Base-by-base conservation (phyloP, 2,329 filamentous ascomycete genomes). In the Epichloe baconii region DNA sequence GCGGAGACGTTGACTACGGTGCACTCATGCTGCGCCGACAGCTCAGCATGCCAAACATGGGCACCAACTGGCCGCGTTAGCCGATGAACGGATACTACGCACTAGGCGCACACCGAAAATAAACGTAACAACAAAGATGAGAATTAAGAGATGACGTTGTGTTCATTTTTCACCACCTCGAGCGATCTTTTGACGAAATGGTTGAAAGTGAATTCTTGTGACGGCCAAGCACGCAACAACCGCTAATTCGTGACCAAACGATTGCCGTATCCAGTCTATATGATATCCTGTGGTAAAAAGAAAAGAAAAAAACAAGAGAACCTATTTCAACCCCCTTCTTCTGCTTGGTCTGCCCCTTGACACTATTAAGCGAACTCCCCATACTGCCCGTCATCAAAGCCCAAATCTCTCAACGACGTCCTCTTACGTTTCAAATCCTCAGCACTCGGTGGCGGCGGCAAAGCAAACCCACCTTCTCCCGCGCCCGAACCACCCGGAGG, bases 361-460 rank as follows among this genome's bases (percentile, higher is more conserved):
- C 40, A 23, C 15, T 40, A n/a, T 53, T 55, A 82, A 46, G 77
- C 77, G 69, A 94, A 94, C 68, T 94, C 88, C 19, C 87, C 88
- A 76, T 89, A 90, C 62, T 91, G 85, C 1, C 88, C 88, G 64
- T 95, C 86, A 61, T 94, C 88, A 60, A 93, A 93, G 0, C 87
- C 87, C 56, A 91, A 61, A 53, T 88, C 82, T 61, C 82, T 72
- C 5, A 76, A 70, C 12, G 78, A 75, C 59, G 69, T 70, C 59
- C 76, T 73, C 67, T 80, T 76, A 49, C 78, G 72, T 68, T 78
- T 81, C n/a, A 79, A 73, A 53, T 79, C 78, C 56, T 73, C 72
- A 14, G 77, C 78, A 54, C 74, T 80, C 1, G 84, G 83, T 7
- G 85, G 84, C 31, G 86, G 83, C 6, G 85, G 82, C 50, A 87